Evolutionary conservation across 2,329 filamentous ascomycete genomes (phyloP).

Genomic region (Fusarium burgessii): DNA sequence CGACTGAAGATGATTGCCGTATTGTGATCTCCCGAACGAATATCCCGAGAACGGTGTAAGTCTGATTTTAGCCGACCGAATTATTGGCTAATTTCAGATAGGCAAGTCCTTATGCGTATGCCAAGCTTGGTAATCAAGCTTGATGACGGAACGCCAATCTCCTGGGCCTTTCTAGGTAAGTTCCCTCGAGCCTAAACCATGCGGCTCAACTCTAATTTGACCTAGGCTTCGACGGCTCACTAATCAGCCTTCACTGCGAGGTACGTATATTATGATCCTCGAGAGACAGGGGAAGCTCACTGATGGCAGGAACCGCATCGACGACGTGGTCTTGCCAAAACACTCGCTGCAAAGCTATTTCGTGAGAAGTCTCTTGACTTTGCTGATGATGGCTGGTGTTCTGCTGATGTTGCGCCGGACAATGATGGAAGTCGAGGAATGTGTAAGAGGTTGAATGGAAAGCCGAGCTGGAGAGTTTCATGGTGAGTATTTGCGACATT

Average conservation of each 20-base stretch:
- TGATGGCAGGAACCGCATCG: conserved; percentile 62
- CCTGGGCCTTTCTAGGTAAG: conserved; percentile 72
- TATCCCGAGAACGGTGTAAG: conserved; percentile 66
- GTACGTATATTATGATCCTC: conserved; percentile 38
- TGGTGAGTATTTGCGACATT: conserved; percentile 62
- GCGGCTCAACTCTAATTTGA: conserved; percentile 6
- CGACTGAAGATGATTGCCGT: conserved; percentile 64
- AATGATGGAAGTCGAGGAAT: conserved; percentile 72
- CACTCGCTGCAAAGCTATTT: conserved; percentile 69
- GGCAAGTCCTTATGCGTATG: conserved; percentile 57
- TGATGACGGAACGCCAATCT: conserved; percentile 62
- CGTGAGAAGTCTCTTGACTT: conserved; percentile 60
- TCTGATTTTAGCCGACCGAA: background rate
- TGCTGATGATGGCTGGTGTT: conserved; percentile 63
- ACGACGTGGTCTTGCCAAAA: conserved; percentile 72
- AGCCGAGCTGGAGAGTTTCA: conserved; percentile 65
- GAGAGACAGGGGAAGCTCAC: background rate
- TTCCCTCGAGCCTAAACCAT: background rate
- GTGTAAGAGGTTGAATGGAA: conserved; percentile 71
- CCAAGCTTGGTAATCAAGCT: conserved; percentile 62
- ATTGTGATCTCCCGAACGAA: conserved; percentile 66
- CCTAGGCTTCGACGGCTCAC: conserved; percentile 68
- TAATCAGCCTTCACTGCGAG: conserved; percentile 72
- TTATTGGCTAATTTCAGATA: conserved; percentile 29
- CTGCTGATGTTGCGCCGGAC: conserved; percentile 72